Base-by-base conservation (phyloP, 140 eudicot species). In the Artemisia princeps region DNA sequence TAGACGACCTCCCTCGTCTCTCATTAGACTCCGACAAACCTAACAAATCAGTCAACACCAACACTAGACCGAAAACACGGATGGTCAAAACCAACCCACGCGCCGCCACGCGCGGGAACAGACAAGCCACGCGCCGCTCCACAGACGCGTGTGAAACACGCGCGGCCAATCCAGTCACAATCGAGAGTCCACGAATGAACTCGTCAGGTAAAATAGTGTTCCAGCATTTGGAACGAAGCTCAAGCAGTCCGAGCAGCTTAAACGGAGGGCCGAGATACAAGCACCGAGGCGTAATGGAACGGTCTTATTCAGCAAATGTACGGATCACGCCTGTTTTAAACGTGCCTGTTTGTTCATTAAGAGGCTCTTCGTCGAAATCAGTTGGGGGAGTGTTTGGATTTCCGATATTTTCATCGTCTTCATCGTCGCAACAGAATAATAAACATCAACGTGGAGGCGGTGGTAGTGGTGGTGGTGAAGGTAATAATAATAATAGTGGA, bases 131-230 rank as follows among this genome's bases (percentile, higher is more conserved):
- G 51, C 84, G 85, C 9, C 75, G 85, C 8, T 78, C 80, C 13
- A 45, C 73, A 50, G 87, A 83, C 45, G 12, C 66, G 20, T n/a
- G 73, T 0, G 42, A 20, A 37, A 1, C 28, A 37, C 2, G 58
- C 28, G 20, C 71, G 0, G 55, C 17, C 2, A 84, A 84, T 0
- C 81, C 86, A 4, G 49, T 80, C 2, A 84, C 97, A 0, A 77
- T 79, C 0, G 97, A 91, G 23, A 87, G 96, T 71, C 97, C 97
- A 0, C 78, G 97, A 10, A 87, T 91, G 84, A 91, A 87, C 71
- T 79, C 96, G 0, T 87, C 92, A 0, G 97, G 97, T 2, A 87
- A 82, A 71, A 80, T 91, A 8, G 87, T 91, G 22, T 91, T 87
- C 53, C 89, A 91, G n/a, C 74, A 87, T 68, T 61, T 91, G 48